Base-by-base conservation (phyloP, 2,329 filamentous ascomycete genomes). In the Byssothecium circinans region DNA sequence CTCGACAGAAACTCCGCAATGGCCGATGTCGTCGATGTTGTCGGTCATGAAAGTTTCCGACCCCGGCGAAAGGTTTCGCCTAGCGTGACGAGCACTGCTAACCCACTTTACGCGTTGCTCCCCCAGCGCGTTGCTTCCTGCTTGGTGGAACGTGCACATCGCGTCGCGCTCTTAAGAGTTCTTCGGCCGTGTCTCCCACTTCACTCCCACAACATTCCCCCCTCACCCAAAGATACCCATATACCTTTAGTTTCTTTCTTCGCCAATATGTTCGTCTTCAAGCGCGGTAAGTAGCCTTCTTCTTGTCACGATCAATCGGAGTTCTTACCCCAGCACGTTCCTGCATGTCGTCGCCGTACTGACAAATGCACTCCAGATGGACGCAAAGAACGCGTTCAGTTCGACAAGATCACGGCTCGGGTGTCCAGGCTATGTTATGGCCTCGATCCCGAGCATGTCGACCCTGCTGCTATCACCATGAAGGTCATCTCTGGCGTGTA, bases 401-500 rank as follows among this genome's bases (percentile, higher is more conserved):
- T 99, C 80, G 94, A 99, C 82, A 99, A 99, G 81, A 99, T 99
- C 83, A 97, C 94, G 68, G 94, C 94, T 66, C 91, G 94, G 75
- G 94, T 99, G 61, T 97, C 94, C 38, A 86, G 94, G 68, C 81
- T 99, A 69, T 99, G 94, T 83, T 99, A 99, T 75, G 92, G 92
- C 60, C 87, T 99, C 49, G 94, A 99, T 71, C 84, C 88, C 41
- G 92, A 89, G 62, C 94, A 99, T 79, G 89, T 99, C 67, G 94
- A 99, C 77, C 90, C 94, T 47, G 94, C 95, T 58, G 91, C 92
- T 68, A 99, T 99, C 72, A 99, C 94, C 50, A 91, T 96, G 78
- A 99, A 97, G 78, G 94, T 99, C 74, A 99, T 99, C 73, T 95
- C 92, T 67, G 94, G 94, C 80, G 94, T 99, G 60, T 99, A 99